Evolutionary conservation across 106 monocot species (phyloP), one percentile per base, ranked within the genome.

Genomic region (Xerophyta viscosa): DNA sequence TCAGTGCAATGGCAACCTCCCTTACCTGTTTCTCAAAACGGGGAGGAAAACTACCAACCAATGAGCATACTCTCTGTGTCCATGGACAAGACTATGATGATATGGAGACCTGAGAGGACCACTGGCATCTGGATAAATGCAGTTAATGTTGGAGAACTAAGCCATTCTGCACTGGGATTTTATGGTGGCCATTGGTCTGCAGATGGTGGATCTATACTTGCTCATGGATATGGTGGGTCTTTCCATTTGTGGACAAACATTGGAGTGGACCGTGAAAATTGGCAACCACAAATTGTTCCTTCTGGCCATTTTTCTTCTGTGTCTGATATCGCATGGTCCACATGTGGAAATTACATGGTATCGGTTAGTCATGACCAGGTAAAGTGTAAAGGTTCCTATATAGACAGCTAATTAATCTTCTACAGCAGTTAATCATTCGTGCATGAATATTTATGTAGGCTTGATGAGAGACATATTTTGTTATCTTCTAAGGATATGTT

Each of bases 41-140:
- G 41, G 0, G 44, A 15, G 45, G 52, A 75, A 41, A 51, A 19
- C 49, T 43, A 67, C 48, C 98, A 98, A 59, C 79, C 89, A 1
- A 74, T 86, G 70, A 83, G 86, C 66, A 79, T 98, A 48, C 56
- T 98, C 48, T 98, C 98, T 54, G 98, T 86, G 60, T 98, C 98
- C 21, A 98, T 98, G 86, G 98, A 98, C 52, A 98, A 98, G 63
- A 90, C 79, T 46, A 98, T 98, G 98, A 98, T 98, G 98, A 98
- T 98, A 25, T 98, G 98, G 98, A 85, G 65, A 50, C 98, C 98
- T 57, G 98, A 98, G 46, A 81, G 61, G 74, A 86, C 52, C 27
- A 90, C 90, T 46, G 98, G 98, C 36, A 89, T 98, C 50, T 98
- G 98, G 98, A 54, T 98, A 48, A 98, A 98, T 64, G 52, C 48